Evolutionary conservation across 306 rosid species (phyloP), one percentile per base, ranked within the genome.

Genomic region (Prunus kanzakura): DNA sequence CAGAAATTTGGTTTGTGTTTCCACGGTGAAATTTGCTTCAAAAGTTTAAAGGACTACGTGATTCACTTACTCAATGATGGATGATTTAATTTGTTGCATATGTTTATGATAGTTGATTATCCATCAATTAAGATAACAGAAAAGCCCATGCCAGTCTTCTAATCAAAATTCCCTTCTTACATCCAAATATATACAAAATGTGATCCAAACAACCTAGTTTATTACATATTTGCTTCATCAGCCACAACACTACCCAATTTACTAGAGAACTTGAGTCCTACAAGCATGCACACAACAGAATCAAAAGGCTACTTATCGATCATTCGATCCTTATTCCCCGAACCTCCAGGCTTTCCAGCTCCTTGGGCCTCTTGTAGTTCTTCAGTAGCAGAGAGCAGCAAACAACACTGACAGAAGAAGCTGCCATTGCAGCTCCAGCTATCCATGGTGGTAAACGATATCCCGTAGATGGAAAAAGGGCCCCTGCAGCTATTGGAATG

Each of bases 401-500:
- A 29, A 90, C 92, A 49, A 90, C 95, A 70, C 89, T 90, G 18
- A 90, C 78, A 35, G 95, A 90, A 69, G 94, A 90, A 43, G 95
- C 95, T 46, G 92, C 92, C 95, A 90, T 90, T 58, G 95, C 92
- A 61, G 89, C 95, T 74, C 95, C 92, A 55, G 95, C 95, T 84
- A 90, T 86, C 95, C 95, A 90, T 29, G 95, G 95, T 0, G 92
- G 95, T 35, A 87, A 75, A 2, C 92, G 77, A 69, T 86, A 81
- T 70, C 84, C 78, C 13, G 89, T 84, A 10, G 83, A 86, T 10
- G 95, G 90, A 66, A 67, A 90, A 47, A 90, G 87, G 20, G 80
- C 64, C 45, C 95, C 95, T 0, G 95, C 95, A 8, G 95, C 95
- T 67, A 90, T 86, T 43, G 92, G 95, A 22, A 90, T 90, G 16